Conservation (phyloP, 805 yeast species). For the Kluyveromyces nonfermentans region DNA sequence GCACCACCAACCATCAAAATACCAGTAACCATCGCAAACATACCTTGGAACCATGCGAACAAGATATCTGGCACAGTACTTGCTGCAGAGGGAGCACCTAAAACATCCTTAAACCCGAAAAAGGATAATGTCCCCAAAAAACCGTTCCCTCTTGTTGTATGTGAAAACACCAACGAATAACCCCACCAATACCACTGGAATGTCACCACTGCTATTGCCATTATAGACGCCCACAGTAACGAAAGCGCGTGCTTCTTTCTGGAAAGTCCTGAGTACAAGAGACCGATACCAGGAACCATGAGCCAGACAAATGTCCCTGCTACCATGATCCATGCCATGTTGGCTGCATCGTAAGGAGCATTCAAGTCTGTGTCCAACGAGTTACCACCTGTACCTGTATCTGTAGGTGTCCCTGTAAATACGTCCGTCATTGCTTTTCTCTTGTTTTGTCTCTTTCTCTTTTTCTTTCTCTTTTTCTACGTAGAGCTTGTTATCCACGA, state of each 20-base stretch:
- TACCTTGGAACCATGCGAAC: slow-evolving; percentile 87
- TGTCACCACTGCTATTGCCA: slow-evolving; percentile 71
- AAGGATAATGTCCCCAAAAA: slow-evolving; percentile 77
- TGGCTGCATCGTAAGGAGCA: slow-evolving; percentile 57
- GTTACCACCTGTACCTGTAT: slow-evolving; percentile 71
- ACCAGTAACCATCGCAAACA: slow-evolving; percentile 93
- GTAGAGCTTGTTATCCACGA: too few species aligned
- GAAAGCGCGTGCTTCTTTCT: slow-evolving; percentile 95
- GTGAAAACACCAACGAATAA: slow-evolving; percentile 78
- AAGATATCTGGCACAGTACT: slow-evolving; percentile 78
- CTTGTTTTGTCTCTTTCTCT: neutral
- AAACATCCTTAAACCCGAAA: slow-evolving; percentile 70
- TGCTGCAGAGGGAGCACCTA: slow-evolving; percentile 69
- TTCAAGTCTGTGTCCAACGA: slow-evolving; percentile 65
- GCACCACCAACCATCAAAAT: slow-evolving; percentile 96
- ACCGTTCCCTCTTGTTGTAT: slow-evolving; percentile 46
- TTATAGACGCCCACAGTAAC: slow-evolving; percentile 85
- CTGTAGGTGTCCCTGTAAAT: slow-evolving; percentile 39
- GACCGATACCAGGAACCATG: slow-evolving; percentile 94
- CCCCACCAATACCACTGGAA: slow-evolving; percentile 99
- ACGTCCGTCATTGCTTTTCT: slow-evolving; percentile 4
- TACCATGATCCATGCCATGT: slow-evolving; percentile 78
- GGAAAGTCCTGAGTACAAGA: slow-evolving; percentile 85
- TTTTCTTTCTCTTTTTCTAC: too few species aligned
- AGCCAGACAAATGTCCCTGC: slow-evolving; percentile 83